Evolutionary conservation across 495 filamentous ascomycete genomes (phyloP), one percentile per base, ranked within the genome.

Genomic region (Lindgomyces ingoldianus): DNA sequence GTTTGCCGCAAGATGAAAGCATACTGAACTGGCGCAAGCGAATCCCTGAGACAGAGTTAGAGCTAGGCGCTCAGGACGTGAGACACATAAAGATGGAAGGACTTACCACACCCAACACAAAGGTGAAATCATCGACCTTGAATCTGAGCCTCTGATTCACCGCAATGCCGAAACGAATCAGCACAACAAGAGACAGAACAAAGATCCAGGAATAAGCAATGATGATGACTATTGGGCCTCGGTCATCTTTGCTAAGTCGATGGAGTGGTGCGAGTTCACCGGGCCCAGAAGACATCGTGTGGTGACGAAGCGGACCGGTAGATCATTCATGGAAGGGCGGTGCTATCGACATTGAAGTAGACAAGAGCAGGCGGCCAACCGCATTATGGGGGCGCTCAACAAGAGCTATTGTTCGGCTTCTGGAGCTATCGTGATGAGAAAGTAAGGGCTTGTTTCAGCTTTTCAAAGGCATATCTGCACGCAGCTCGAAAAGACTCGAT

Each of bases 181-280:
- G 4, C 4, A 58, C 36, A n/a, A 62, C 30, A 16, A 67, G 49
- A 26, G 44, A 6, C 10, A 58, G 24, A n/a, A 62, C 55, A 45
- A 57, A 62, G 49, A 51, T 55, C 59, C 57, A 67, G 22, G 53
- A 57, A 44, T 67, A 67, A 16, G 64, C 64, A 39, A 55, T 50
- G 26, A 67, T 62, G 58, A 57, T 62, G 58, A 67, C 33, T 19
- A 67, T 57, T 22, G 63, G 49, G 12, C 63, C 63, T 3, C 57
- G 63, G 29, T 66, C 44, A 21, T 66, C 33, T 19, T 16, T 56
- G 12, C 22, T 60, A 14, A 66, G 48, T 24, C 18, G 22, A 41
- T 55, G 47, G 21, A 66, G 41, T 3, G 63, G 44, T 18, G 48
- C 8, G 1, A 30, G 25, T 33, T 25, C 49, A 6, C 30, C 63